Percentiles rank a stretch among this genome's conserved stretches.
phyloP scores from a whole-genome alignment of 1,284 basidiomycete species.

The Trichosporon coremiiforme region DNA sequence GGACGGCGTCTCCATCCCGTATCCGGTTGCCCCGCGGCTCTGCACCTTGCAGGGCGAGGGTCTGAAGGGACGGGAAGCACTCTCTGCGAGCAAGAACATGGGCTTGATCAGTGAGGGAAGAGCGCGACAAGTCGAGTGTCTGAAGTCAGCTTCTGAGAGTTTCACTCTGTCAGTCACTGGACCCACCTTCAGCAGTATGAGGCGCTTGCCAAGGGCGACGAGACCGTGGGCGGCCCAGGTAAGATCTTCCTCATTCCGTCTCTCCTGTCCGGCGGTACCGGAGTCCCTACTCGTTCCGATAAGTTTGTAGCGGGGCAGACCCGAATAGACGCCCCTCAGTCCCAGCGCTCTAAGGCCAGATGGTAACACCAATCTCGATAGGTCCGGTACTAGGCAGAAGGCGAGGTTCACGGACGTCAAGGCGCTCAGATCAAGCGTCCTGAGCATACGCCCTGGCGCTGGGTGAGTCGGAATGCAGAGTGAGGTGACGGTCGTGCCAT shows the following conservation, averaged over 20 bases:
- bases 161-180: background rate
- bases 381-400: slow-evolving; percentile 38
- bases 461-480: slow-evolving; percentile 41
- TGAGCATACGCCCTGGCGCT: slow-evolving; percentile 37
- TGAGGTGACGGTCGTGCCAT: slow-evolving; percentile 29
- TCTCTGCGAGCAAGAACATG: background rate
- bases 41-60: background rate
- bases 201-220: slow-evolving; percentile 33
- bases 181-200: slow-evolving; percentile 45
- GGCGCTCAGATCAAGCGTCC: slow-evolving; percentile 27
- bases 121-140: slow-evolving; percentile 43
- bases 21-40: slow-evolving; percentile 9
- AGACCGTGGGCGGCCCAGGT: slow-evolving; percentile 32
- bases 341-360: slow-evolving; percentile 37
- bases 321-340: slow-evolving; percentile 33
- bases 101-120: slow-evolving; percentile 10
- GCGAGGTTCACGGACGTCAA: slow-evolving; percentile 45
- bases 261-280: background rate
- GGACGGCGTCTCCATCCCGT: background rate
- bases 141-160: slow-evolving; percentile 16
- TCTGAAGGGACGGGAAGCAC: background rate
- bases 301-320: background rate
- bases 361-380: slow-evolving; percentile 40
- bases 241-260: slow-evolving; percentile 21
- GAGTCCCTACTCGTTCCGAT: background rate